Conservation (phyloP, 805 yeast species). For the Candida vartiovaarae region DNA sequence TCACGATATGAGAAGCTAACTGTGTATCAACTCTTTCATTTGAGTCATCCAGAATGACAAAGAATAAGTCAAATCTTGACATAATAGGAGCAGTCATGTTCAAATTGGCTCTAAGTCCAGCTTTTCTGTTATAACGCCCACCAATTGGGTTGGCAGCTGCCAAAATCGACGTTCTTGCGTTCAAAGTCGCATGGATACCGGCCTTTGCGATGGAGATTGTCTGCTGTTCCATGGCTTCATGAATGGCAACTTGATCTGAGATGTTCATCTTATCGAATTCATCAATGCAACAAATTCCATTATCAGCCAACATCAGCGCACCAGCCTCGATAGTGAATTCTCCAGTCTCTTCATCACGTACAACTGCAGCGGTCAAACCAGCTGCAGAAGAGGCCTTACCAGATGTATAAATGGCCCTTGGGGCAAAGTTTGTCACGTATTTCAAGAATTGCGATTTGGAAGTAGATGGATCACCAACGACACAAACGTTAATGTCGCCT, state of each 20-base stretch:
- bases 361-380: constrained; percentile 97
- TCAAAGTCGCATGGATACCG: constrained; percentile 95
- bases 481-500: constrained; percentile 94
- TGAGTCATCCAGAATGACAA: constrained; percentile 91
- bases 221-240: constrained; percentile 99
- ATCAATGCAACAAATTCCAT: constrained; percentile 97
- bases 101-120: constrained; percentile 77
- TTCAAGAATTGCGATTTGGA: constrained; percentile 94
- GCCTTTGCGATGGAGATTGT: constrained; percentile 98
- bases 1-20: constrained; percentile 88
- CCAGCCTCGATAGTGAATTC: constrained; percentile 98
- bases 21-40: constrained; percentile 86
- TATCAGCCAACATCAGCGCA: constrained; percentile 96
- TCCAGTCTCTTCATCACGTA: constrained; percentile 94
- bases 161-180: constrained; percentile 91
- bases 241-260: constrained; percentile 94
- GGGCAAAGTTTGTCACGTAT: constrained; percentile 85
- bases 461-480: constrained; percentile 97
- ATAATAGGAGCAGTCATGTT: constrained; percentile 97
- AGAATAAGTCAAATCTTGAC: constrained; percentile 95
- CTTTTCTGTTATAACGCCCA: constrained; percentile 89
- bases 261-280: constrained; percentile 98
- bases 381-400: constrained; percentile 99
- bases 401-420: constrained; percentile 92
- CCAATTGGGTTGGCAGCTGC: constrained; percentile 99